phyloP scores from a whole-genome alignment of 352 stramenopile species.

The Thalassiosira livingstoniorum region DNA sequence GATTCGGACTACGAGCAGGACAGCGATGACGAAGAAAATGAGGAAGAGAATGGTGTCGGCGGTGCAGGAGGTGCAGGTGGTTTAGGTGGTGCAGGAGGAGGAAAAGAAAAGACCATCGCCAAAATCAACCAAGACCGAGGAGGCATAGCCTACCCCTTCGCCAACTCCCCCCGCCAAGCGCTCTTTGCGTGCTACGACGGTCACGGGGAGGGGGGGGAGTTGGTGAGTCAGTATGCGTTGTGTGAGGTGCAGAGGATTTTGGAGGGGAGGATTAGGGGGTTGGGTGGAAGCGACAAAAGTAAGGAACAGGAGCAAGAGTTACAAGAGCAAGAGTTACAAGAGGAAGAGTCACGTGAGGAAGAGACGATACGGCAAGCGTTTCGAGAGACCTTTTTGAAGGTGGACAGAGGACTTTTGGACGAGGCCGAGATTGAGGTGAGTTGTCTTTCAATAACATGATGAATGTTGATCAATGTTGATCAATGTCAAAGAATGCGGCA shows the following conservation, averaged over 20 bases:
- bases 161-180: constrained; percentile 70
- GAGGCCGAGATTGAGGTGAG: constrained; percentile 75
- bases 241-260: constrained; percentile 79
- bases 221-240: constrained; percentile 86
- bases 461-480: neutral
- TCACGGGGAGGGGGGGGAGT: constrained; percentile 85
- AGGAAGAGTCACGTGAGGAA: constrained; percentile 66
- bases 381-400: constrained; percentile 83
- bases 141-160: constrained; percentile 88
- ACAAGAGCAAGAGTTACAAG: neutral
- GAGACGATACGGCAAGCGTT: constrained; percentile 78
- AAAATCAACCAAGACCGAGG: constrained; percentile 90
- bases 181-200: constrained; percentile 87
- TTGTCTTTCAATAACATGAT: neutral
- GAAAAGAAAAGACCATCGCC: constrained; percentile 59
- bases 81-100: neutral
- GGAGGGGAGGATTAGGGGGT: constrained; percentile 41
- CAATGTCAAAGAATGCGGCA: too few relatives aligned
- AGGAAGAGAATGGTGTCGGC: constrained; percentile 11
- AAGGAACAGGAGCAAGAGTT: neutral
- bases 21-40: constrained; percentile 42
- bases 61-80: neutral
- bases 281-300: neutral
- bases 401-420: constrained; percentile 80
- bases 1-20: constrained; percentile 58